Base-by-base conservation (phyloP, 2,329 filamentous ascomycete genomes). In the Cadophora malorum region DNA sequence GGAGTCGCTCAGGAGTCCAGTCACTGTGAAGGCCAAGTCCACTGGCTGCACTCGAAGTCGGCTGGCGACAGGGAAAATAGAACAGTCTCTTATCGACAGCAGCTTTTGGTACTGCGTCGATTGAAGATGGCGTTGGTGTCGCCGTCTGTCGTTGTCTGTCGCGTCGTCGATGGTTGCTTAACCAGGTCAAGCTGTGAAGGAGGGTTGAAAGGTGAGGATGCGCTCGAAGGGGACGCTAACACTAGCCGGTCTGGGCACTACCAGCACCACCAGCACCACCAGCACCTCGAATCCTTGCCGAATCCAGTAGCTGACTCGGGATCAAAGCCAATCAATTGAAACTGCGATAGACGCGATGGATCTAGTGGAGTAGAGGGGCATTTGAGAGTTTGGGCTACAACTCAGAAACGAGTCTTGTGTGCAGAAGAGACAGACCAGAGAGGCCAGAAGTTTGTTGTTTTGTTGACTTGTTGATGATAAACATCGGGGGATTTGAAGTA, bases 251-350 rank as follows among this genome's bases (percentile, higher is more conserved):
- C 31, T 38, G 14, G n/a, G 31, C n/a, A 5, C n/a, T 8, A 21
- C 33, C 33, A 21, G 8, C 7, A n/a, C 45, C n/a, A 21, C 45
- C 4, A 49, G n/a, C 12, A 41, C 14, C 41, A 45, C 41, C 41
- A 45, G 16, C 41, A 45, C 41, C 41, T 45, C 41, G 41, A 19
- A 35, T 58, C 25, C 19, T 38, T 38, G 53, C 31, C 53, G 7
- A n/a, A 35, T 38, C 21, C 55, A 59, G 55, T 33, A 35, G 55
- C 55, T 59, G 55, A 41, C 53, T 38, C 55, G 55, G 55, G 55
- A 41, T 41, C 55, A 41, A 59, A 41, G 31, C n/a, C n/a, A 59
- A 33, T 41, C 33, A 38, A 23, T 8, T 33, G 21, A 16, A 25
- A 23, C 31, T 59, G 1, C 55, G 21, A 16, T 6, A 23, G n/a